Evolutionary conservation across 495 filamentous ascomycete genomes (phyloP).

Genomic region (Hypoxylon fragiforme): DNA sequence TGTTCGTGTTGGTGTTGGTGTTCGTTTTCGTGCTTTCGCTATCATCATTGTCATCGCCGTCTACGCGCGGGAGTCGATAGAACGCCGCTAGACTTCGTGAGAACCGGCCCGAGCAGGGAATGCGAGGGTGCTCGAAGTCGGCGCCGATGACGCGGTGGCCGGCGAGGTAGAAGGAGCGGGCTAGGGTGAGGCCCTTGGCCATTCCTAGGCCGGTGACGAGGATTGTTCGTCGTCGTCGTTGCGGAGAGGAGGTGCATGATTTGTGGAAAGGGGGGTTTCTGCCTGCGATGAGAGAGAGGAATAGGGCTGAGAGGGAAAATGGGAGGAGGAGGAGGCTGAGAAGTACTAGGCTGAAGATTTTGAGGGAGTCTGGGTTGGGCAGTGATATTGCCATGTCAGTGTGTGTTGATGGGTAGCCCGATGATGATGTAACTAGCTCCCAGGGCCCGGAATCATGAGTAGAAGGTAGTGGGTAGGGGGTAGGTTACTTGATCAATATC

Average conservation of each 20-base stretch:
- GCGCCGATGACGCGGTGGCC: constrained; percentile 75
- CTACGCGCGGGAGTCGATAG: constrained; percentile 57
- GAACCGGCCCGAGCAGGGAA: constrained; percentile 45
- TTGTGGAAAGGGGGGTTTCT: too few species aligned
- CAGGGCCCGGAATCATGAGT: too few species aligned
- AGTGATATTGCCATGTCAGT: background rate
- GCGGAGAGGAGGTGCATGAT: too few species aligned
- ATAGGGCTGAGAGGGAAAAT: constrained; percentile 1
- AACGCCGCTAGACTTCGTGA: constrained; percentile 54
- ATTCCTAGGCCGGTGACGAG: constrained; percentile 75
- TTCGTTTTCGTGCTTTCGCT: too few species aligned
- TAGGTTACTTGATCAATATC: too few species aligned
- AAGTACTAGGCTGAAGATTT: constrained; percentile 53
- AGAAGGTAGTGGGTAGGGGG: too few species aligned
- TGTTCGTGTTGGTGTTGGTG: too few species aligned
- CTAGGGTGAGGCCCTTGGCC: constrained; percentile 65
- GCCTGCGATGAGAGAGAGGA: too few species aligned
- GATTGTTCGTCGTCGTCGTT: constrained; percentile 63
- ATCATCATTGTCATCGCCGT: too few species aligned
- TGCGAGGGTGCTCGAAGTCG: constrained; percentile 58
- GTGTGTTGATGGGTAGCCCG: too few species aligned
- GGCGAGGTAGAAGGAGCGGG: constrained; percentile 65
- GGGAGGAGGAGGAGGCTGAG: constrained; percentile 59
- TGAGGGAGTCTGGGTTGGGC: constrained; percentile 41
- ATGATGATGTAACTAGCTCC: too few species aligned